Conservation (phyloP, 2,329 filamentous ascomycete species). For the Madurella fahalii region DNA sequence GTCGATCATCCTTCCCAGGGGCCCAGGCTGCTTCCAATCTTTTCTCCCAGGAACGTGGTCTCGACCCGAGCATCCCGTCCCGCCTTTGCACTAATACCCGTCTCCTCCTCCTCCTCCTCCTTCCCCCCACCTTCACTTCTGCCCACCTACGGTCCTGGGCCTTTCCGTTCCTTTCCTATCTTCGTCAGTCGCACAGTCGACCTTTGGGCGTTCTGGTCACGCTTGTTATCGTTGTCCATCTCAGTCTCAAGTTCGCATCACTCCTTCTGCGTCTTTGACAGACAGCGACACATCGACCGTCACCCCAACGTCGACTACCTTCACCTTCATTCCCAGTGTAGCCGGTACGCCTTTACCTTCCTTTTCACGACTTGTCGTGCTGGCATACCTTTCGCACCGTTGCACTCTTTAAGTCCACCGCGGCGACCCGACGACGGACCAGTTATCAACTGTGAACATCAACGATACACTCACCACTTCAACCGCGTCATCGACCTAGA, state of each 20-base stretch:
- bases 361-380: constrained; percentile 24
- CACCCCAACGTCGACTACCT: constrained; percentile 17
- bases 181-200: constrained; percentile 19
- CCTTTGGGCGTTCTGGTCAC: constrained; percentile 15
- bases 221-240: constrained; percentile 18
- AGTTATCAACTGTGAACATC: constrained; percentile 1
- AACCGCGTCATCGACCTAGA: neutral
- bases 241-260: constrained; percentile 32
- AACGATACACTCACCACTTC: neutral
- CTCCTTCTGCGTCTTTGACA: constrained; percentile 51
- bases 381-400: constrained; percentile 16
- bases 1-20: neutral
- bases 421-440: constrained; percentile 1
- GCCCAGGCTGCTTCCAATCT: neutral
- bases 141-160: constrained; percentile 12
- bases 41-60: constrained; percentile 1
- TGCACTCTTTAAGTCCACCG: constrained; percentile 11
- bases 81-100: constrained; percentile 3
- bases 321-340: constrained; percentile 19
- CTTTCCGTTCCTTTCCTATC: constrained; percentile 14
- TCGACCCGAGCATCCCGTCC: constrained; percentile 3
- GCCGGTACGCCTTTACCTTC: constrained; percentile 23
- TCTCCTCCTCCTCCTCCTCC: constrained; percentile 8
- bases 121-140: constrained; percentile 8
- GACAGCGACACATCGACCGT: constrained; percentile 30